Base-by-base conservation (phyloP, 768 basidiomycete genomes). In the Mycena epipterygia region DNA sequence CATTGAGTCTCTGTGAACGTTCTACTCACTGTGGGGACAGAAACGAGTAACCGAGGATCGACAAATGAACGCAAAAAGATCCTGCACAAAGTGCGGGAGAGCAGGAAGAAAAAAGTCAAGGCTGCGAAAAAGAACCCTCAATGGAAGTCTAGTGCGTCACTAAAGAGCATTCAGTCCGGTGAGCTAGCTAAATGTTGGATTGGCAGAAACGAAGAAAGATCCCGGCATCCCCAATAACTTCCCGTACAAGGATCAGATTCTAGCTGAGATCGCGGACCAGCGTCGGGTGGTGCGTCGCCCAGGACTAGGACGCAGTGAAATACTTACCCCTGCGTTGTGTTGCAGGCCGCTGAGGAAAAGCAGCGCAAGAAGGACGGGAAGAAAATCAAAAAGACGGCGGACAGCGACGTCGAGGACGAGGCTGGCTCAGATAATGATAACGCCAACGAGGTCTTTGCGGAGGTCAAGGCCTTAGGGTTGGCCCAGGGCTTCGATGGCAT, bases 141-240 rank as follows among this genome's bases (percentile, higher is more conserved):
- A 64, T 97, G 96, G 93, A 97, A 96, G 84, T 92, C 93, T 61
- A 93, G 96, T 96, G 77, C 75, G 91, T 87, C 33, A 61, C 39
- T 42, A 7, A 37, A 53, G 27, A 19, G 9, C 61, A 46, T 52
- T 68, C 68, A 17, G 49, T 35, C 3, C 56, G 25, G 49, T 11
- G 32, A 30, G 19, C 33, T 66, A 32, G 41, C 33, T 64, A 12
- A 57, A 76, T 56, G 58, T 46, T 49, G 42, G 29, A n/a, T 27
- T 37, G 57, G 4, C 72, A 94, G 93, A 93, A 80, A 89, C 91
- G 70, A 87, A 89, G 76, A 96, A 95, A 80, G 96, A 98, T 79
- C 95, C 94, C 33, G 96, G 96, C 51, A 96, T 98, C 73, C 96
- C 96, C 9, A 97, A 93, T 81, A 91, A 90, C 68, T 96, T 96